Evolutionary conservation across 1,284 basidiomycete genomes (phyloP).

Genomic region (Austropuccinia psidii): DNA sequence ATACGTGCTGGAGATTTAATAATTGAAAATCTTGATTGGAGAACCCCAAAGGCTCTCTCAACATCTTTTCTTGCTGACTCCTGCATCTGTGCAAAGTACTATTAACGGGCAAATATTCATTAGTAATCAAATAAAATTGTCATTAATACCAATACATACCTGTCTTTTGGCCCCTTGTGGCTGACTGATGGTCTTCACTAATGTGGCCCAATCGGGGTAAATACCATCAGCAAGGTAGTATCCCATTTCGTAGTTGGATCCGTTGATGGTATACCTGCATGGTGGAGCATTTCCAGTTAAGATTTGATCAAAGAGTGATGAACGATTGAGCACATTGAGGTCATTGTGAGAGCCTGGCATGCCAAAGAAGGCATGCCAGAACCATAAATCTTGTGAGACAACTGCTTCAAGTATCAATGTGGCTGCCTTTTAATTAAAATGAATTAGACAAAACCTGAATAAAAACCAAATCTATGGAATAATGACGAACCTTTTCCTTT

Average conservation of each 20-base stretch:
- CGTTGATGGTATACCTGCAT: background rate
- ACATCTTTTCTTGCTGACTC: no score
- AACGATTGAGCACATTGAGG: background rate
- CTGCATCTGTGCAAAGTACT: no score
- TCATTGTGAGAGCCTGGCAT: background rate
- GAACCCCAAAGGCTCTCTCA: no score
- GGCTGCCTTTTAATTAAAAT: background rate
- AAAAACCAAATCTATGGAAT: background rate
- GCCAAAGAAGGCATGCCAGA: constrained; percentile 1
- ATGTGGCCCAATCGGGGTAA: background rate
- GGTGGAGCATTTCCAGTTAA: background rate
- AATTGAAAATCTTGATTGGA: no score
- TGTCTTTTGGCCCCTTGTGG: background rate
- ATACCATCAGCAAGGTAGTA: background rate
- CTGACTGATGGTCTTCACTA: background rate
- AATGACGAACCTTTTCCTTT: background rate
- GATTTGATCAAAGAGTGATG: background rate
- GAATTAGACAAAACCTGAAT: background rate
- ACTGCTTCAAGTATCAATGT: background rate
- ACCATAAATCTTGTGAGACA: background rate
- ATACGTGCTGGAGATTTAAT: no score
- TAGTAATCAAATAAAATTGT: no score
- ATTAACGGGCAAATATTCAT: no score
- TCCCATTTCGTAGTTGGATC: background rate
- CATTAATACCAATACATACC: no score